phyloP scores from a whole-genome alignment of 345 rosid species.

The Salix brachista region DNA sequence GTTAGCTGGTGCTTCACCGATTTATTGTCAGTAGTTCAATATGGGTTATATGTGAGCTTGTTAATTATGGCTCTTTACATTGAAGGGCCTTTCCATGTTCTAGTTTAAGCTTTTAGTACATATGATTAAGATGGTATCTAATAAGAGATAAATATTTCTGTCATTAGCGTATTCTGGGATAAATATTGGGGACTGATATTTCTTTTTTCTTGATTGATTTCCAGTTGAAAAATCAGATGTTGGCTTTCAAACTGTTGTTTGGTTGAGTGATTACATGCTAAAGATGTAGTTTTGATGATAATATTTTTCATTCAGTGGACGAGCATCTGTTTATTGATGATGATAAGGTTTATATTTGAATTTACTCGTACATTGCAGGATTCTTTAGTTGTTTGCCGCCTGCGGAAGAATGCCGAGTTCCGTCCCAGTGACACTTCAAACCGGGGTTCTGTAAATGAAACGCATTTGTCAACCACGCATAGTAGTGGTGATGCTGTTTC shows the following conservation, averaged over 20 bases:
- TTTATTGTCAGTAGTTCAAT: no score
- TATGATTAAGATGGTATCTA: no score
- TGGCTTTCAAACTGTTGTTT: background rate
- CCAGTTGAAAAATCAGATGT: background rate
- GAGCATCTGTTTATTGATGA: background rate
- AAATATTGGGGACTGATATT: no score
- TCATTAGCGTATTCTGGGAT: no score
- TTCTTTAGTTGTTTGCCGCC: slow-evolving; percentile 75
- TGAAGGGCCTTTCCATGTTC: no score
- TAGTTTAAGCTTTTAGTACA: no score
- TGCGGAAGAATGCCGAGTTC: slow-evolving; percentile 63
- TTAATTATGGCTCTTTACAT: no score
- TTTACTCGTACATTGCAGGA: slow-evolving; percentile 39
- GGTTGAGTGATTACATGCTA: background rate
- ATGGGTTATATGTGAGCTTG: no score
- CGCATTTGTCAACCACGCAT: slow-evolving; percentile 15
- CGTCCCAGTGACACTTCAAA: slow-evolving; percentile 20
- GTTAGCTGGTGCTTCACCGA: no score
- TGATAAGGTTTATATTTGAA: background rate
- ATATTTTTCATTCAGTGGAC: background rate
- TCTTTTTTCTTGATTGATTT: background rate
- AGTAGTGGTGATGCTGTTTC: slow-evolving; percentile 15
- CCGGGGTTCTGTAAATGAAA: slow-evolving; percentile 26
- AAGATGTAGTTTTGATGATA: background rate
- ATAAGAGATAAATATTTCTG: no score